Evolutionary conservation across 2,329 filamentous ascomycete genomes (phyloP), one percentile per base, ranked within the genome.

Genomic region (Coleophoma crateriformis): DNA sequence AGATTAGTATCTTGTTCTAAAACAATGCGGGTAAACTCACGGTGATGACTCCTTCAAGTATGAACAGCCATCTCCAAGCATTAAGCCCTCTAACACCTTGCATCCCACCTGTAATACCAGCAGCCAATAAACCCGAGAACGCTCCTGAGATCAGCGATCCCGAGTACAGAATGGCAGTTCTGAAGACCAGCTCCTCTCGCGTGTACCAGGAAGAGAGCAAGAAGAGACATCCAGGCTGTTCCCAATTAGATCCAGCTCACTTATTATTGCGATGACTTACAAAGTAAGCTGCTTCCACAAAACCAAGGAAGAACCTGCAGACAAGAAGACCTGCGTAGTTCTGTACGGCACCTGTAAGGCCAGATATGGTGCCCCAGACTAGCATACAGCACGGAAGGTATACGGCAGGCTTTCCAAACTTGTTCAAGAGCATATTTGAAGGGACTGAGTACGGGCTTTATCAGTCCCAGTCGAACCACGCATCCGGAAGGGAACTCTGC

Each of bases 61-160:
- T 72, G 50, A 78, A 78, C 27, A 59, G 54, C 65, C 74, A 78
- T 48, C 71, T 65, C 72, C 71, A 76, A 11, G 72, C 71, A 3
- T 60, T 60, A 1, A 72, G 58, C 0, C 70, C 69, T 0, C 81
- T 77, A 4, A 68, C 64, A 0, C 62, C 61, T 45, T 70, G 67
- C 52, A 68, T 58, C 14, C 56, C 58, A 20, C 54, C 55, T 22
- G 65, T 63, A 17, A 65, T 65, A 8, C 60, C 67, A 10, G 63
- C 60, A 12, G 62, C 65, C 39, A 69, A 66, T 13, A 69, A 56
- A 11, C 67, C 66, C 3, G 61, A 59, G 40, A 68, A 68, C 11
- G 60, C 59, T 6, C 58, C 62, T 22, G 66, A 61, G n/a, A 68
- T 53, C 14, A 64, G 62, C 44, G 64, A 62, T 2, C 59, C 62